Base-by-base conservation (phyloP, 2,329 filamentous ascomycete genomes). In the Ophiostoma tasmaniense region DNA sequence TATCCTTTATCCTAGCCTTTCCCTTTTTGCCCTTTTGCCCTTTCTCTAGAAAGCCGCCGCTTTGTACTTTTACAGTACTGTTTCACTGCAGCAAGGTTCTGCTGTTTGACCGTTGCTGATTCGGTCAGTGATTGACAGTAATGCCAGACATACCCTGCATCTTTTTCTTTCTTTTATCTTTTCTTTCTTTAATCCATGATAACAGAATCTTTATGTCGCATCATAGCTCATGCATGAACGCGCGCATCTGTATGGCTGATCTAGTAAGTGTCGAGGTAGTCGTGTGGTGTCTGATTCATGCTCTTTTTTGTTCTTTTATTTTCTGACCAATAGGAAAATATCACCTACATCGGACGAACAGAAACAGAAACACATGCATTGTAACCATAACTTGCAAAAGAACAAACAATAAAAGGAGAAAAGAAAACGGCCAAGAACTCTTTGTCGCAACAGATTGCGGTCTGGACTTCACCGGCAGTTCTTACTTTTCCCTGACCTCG, bases 11-110 rank as follows among this genome's bases (percentile, higher is more conserved):
- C 33, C 8, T 33, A 1, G 33, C 8, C 33, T 33, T 33, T 33
- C 45, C 3, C 50, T 55, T 25, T 55, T 10, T 55, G n/a, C 45
- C 45, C n/a, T n/a, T n/a, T n/a, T n/a, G n/a, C n/a, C n/a, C n/a
- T n/a, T n/a, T n/a, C n/a, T n/a, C n/a, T n/a, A n/a, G n/a, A n/a
- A n/a, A n/a, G n/a, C n/a, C n/a, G n/a, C n/a, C n/a, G 17, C 45
- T 10, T 25, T n/a, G 6, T n/a, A 52, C 45, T 52, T n/a, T 52
- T 52, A n/a, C 45, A 52, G n/a, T n/a, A 33, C 33, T 55, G 50
- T 55, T 55, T 28, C 50, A 28, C n/a, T 55, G 50, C 50, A 55
- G 50, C 50, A 55, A 55, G 50, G 50, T 55, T 55, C 50, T 55
- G 50, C n/a, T 55, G 50, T 55, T 55, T 28, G 25, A 25, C 50